These are phyloP conservation scores for Oryza punctata DNA, from an alignment of 176 grass and related monocot species.

Conservation along the genomic window DNA sequence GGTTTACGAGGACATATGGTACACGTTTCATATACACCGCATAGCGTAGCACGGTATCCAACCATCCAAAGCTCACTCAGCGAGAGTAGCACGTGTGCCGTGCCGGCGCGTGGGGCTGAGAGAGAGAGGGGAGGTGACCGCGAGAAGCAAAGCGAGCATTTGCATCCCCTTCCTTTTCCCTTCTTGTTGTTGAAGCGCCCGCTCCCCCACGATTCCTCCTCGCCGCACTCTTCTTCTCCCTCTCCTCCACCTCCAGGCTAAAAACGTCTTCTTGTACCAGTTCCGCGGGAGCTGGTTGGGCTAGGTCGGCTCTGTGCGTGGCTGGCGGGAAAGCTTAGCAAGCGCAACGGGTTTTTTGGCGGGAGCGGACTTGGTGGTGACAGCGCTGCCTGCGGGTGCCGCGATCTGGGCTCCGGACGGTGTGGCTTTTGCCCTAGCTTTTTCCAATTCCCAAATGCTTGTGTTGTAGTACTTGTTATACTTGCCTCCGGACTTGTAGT, in stretches of 20 bases:
- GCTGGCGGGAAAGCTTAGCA: not conserved
- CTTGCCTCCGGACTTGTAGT: too few species aligned
- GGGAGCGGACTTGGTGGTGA: not conserved
- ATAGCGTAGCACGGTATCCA: too few species aligned
- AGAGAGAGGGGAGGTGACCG: not conserved
- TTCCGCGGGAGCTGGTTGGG: not conserved
- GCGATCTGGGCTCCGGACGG: not conserved
- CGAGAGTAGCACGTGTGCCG: too few species aligned
- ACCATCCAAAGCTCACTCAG: too few species aligned
- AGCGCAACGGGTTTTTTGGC: not conserved
- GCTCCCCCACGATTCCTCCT: not conserved
- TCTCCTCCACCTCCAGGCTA: not conserved
- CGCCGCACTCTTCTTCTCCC: not conserved
- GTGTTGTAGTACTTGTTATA: not conserved
- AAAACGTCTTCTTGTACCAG: too few species aligned
- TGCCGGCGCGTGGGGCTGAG: too few species aligned
- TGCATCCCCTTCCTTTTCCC: not conserved
- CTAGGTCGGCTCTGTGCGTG: too few species aligned
- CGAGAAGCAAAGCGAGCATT: not conserved
- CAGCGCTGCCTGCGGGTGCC: not conserved
- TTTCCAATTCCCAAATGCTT: not conserved
- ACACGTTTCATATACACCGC: too few species aligned
- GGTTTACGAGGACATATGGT: too few species aligned
- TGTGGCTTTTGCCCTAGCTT: not conserved
- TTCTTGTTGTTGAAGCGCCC: not conserved